A percentile compares a stretch with the other conserved stretches of the same genome.
These are phyloP conservation scores for Cyclospora cayetanensis DNA, from an alignment of 169 alveolate genomes.

Conservation along the genomic window DNA sequence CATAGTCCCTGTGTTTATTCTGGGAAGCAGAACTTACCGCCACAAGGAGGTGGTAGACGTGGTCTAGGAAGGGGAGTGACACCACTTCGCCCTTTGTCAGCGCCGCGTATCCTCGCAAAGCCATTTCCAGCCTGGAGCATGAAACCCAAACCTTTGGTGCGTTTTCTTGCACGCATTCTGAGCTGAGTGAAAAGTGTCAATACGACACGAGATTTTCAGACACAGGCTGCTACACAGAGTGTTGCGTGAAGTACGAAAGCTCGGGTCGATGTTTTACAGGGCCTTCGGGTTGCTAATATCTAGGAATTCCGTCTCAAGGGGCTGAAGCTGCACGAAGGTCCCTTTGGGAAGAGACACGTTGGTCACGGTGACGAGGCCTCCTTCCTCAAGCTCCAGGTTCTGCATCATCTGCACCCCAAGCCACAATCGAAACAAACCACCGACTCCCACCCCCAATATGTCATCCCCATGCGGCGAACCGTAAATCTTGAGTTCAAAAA, in stretches of 20 bases:
- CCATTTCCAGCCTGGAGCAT: slow-evolving; percentile 62
- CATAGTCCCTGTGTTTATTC: background rate
- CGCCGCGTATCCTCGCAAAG: slow-evolving; percentile 82
- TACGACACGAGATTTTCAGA: background rate
- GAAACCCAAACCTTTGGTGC: background rate
- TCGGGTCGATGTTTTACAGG: slow-evolving; percentile 71
- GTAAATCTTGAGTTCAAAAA: too few relatives aligned
- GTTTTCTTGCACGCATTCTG: too few relatives aligned
- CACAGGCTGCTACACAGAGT: background rate
- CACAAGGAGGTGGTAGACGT: slow-evolving; percentile 83
- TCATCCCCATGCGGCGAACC: background rate
- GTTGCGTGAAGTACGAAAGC: background rate
- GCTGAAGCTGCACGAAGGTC: slow-evolving; percentile 89
- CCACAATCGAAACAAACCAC: background rate
- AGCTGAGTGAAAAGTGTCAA: background rate
- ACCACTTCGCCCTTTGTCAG: slow-evolving; percentile 90
- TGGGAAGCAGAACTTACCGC: slow-evolving; percentile 74
- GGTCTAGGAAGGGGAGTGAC: slow-evolving; percentile 80
- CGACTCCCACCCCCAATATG: background rate
- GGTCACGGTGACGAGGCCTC: slow-evolving; percentile 83
- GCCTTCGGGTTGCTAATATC: slow-evolving; percentile 92
- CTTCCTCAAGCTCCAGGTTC: slow-evolving; percentile 85
- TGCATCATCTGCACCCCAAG: slow-evolving; percentile 84
- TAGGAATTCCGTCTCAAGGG: slow-evolving; percentile 89
- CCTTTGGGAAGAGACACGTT: slow-evolving; percentile 89